These are phyloP conservation scores for Lachnellula cervina DNA, from an alignment of 2,329 filamentous ascomycete genomes.

Conservation along the genomic window DNA sequence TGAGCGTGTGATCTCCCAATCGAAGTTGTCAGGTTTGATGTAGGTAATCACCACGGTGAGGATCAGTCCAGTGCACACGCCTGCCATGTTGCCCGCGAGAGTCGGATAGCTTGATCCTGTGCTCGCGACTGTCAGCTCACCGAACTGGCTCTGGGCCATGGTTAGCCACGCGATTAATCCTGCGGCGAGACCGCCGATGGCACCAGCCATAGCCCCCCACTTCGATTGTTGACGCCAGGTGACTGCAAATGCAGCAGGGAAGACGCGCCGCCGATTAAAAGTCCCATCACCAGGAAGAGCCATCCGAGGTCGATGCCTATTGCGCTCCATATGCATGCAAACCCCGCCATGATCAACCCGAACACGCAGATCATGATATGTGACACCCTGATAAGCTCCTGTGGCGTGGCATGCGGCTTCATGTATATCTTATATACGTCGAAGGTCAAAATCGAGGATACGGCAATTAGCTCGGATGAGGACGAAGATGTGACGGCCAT, in stretches of 20 bases:
- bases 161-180: conserved; percentile 49
- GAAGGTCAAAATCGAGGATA: conserved; percentile 79
- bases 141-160: conserved; percentile 41
- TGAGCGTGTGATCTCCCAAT: conserved; percentile 7
- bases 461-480: conserved; percentile 76
- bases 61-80: neutral
- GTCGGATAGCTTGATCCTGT: conserved; percentile 34
- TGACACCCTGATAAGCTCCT: conserved; percentile 45
- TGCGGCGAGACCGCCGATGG: conserved; percentile 43
- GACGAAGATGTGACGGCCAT: conserved; percentile 77
- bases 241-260: conserved; percentile 48
- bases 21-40: conserved; percentile 5
- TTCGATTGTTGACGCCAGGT: conserved; percentile 47
- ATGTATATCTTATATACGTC: conserved; percentile 82
- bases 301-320: conserved; percentile 50
- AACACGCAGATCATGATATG: conserved; percentile 51
- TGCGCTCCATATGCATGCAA: conserved; percentile 49
- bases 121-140: conserved; percentile 41
- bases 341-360: conserved; percentile 45
- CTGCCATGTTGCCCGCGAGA: neutral
- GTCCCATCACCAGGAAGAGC: conserved; percentile 50
- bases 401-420: conserved; percentile 60
- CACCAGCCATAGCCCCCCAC: conserved; percentile 43
- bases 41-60: conserved; percentile 1
- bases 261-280: conserved; percentile 51